Percentiles rank a stretch among this genome's conserved stretches.
Conservation (phyloP, 2,329 filamentous ascomycete species). For the Phaeosphaeriaceae sp. region DNA sequence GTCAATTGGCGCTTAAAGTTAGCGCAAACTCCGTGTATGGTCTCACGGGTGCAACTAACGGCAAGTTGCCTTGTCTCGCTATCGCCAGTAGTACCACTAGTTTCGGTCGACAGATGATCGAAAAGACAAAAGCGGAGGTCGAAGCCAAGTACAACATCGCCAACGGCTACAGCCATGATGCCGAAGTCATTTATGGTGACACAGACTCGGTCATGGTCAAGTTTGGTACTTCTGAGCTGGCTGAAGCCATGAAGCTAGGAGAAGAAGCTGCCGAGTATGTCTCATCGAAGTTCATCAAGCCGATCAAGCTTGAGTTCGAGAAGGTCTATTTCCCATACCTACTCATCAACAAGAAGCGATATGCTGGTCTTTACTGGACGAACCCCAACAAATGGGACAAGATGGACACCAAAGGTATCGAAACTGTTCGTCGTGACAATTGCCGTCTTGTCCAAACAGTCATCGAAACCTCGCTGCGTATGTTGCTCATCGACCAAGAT, state of each 20-base stretch:
- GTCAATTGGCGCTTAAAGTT: slow-evolving; percentile 93
- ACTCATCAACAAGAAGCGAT: slow-evolving; percentile 99
- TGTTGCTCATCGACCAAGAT: slow-evolving; percentile 94
- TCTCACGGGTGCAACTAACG: slow-evolving; percentile 92
- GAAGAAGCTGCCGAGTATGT: slow-evolving; percentile 89
- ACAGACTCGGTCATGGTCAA: slow-evolving; percentile 99
- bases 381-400: slow-evolving; percentile 95
- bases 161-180: slow-evolving; percentile 93
- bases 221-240: slow-evolving; percentile 87
- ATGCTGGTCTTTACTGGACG: slow-evolving; percentile 97
- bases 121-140: slow-evolving; percentile 96
- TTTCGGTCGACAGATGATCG: slow-evolving; percentile 98
- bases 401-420: slow-evolving; percentile 99
- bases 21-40: slow-evolving; percentile 98
- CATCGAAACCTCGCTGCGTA: slow-evolving; percentile 93
- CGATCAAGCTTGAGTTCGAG: slow-evolving; percentile 98
- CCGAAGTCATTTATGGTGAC: slow-evolving; percentile 97
- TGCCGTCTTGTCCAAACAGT: slow-evolving; percentile 95
- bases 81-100: slow-evolving; percentile 97
- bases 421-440: slow-evolving; percentile 96
- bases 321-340: slow-evolving; percentile 99
- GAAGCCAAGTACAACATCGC: slow-evolving; percentile 88
- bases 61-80: slow-evolving; percentile 91
- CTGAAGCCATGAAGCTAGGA: slow-evolving; percentile 92
- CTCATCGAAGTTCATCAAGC: slow-evolving; percentile 90